phyloP scores from a whole-genome alignment of 2,329 filamentous ascomycete genomes.

The Colletotrichum orchidophilum region DNA sequence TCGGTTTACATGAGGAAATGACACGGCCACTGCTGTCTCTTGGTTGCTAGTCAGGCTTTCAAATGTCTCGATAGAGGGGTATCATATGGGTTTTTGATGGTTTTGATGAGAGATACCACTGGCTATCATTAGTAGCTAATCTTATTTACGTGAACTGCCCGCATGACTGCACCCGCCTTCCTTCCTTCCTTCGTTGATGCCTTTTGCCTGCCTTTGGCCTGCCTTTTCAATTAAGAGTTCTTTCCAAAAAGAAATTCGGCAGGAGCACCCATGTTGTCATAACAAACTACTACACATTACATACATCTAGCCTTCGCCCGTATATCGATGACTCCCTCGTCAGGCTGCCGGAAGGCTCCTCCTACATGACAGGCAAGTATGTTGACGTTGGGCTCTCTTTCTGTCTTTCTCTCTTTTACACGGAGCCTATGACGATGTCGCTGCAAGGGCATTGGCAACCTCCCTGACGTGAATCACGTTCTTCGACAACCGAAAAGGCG shows the following conservation, averaged over 20 bases:
- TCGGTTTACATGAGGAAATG: neutral
- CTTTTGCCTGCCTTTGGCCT: neutral
- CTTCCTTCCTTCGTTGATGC: too few species aligned
- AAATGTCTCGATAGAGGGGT: neutral
- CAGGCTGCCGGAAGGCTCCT: neutral
- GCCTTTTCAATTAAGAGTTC: rapidly evolving
- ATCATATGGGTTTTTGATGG: neutral
- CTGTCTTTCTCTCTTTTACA: too few species aligned
- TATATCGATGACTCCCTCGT: neutral
- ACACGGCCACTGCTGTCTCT: neutral
- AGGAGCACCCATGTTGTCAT: too few species aligned
- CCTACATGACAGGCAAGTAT: rapidly evolving
- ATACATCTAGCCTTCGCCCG: neutral
- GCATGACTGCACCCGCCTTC: too few species aligned
- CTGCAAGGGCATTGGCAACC: rapidly evolving
- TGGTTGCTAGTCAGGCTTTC: neutral
- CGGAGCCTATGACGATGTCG: neutral
- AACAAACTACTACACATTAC: neutral
- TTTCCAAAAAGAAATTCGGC: too few species aligned
- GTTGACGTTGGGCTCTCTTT: rapidly evolving
- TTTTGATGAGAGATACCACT: conserved; percentile 24
- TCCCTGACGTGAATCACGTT: neutral
- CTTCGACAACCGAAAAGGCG: neutral
- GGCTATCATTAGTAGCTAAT: conserved; percentile 14
- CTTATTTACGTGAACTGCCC: neutral